Conservation (phyloP, 148 eudicot species). For the Arbutus unedo region DNA sequence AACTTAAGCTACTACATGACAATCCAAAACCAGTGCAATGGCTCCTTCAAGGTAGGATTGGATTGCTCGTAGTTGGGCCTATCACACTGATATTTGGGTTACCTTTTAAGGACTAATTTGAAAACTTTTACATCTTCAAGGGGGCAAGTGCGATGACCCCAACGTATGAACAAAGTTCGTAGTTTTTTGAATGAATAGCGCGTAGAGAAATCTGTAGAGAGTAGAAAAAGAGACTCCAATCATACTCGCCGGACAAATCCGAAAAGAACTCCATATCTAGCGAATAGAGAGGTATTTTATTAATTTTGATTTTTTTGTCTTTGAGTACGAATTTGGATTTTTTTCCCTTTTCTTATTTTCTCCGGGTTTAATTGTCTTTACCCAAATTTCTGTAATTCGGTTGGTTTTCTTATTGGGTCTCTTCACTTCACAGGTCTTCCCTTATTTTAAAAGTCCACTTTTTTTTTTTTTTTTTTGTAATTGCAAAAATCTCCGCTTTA, state of each 20-base stretch:
- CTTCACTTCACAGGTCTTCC: background rate
- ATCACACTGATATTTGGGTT: too few species aligned
- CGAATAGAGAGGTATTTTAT: background rate
- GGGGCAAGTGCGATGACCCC: too few species aligned
- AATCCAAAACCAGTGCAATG: too few species aligned
- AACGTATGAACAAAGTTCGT: background rate
- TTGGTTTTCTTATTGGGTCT: slow-evolving; percentile 3
- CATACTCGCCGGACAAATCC: background rate
- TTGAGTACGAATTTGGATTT: background rate
- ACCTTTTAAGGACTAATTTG: too few species aligned
- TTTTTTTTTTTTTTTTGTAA: background rate
- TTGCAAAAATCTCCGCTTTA: background rate
- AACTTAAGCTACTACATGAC: too few species aligned
- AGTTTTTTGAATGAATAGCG: background rate
- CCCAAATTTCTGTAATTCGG: background rate
- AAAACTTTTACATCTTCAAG: too few species aligned
- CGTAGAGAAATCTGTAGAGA: background rate
- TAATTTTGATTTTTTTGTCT: background rate
- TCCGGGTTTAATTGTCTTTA: background rate
- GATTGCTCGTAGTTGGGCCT: too few species aligned
- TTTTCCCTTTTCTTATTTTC: background rate
- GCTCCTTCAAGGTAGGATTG: too few species aligned
- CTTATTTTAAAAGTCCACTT: background rate
- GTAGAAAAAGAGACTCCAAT: background rate
- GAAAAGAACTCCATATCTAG: background rate